These are phyloP conservation scores for Ustilago cynodontis DNA, from an alignment of 1,284 basidiomycete genomes.

Conservation along the genomic window DNA sequence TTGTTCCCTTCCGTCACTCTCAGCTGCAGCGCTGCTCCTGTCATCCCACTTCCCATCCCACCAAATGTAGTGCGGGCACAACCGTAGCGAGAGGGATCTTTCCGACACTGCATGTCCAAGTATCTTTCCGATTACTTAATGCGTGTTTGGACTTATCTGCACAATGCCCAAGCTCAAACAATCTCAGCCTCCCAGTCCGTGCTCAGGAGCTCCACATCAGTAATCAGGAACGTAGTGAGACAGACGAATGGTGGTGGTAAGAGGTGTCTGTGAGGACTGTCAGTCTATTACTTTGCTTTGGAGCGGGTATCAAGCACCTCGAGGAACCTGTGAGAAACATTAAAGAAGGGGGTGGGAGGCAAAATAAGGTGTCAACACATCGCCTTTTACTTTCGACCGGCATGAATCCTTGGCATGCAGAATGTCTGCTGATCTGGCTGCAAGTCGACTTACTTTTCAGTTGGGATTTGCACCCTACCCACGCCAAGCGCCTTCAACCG, in stretches of 20 bases:
- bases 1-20: background rate
- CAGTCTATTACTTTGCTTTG: slow-evolving; percentile 29
- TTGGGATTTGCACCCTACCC: slow-evolving; percentile 64
- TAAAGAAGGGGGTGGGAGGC: background rate
- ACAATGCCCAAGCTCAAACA: background rate
- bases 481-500: slow-evolving; percentile 62
- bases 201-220: background rate
- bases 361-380: background rate
- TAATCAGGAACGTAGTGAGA: too few species aligned
- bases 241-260: background rate
- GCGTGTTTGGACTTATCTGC: background rate
- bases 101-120: background rate
- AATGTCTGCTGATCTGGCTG: too few species aligned
- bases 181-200: background rate
- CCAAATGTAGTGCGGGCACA: background rate
- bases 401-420: background rate
- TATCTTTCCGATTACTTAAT: background rate
- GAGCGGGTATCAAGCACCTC: slow-evolving; percentile 45
- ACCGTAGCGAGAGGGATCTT: slow-evolving; percentile 2
- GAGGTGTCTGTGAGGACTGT: background rate
- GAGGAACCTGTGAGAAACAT: slow-evolving; percentile 22
- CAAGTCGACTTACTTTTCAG: slow-evolving; percentile 55
- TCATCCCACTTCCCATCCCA: background rate
- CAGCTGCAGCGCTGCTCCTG: background rate
- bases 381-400: background rate